Evolutionary conservation across 2,329 filamentous ascomycete species (phyloP).

Genomic region (Dothiorella sarmentorum): DNA sequence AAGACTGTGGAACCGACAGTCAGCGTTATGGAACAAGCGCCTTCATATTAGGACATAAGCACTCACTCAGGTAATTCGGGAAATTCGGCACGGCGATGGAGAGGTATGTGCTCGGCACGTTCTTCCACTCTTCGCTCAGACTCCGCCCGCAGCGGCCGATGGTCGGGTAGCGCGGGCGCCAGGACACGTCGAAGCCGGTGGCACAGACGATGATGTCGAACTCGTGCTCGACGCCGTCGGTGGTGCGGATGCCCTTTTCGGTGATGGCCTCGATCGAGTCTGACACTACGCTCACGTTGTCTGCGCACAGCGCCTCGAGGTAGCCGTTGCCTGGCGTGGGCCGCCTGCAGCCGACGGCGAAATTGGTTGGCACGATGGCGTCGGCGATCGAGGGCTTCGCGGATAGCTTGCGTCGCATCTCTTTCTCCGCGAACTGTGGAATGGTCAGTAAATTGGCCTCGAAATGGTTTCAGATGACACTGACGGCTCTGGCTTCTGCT

Average conservation of each 20-base stretch:
- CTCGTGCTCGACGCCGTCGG: conserved; percentile 30
- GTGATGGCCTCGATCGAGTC: conserved; percentile 28
- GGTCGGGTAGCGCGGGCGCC: conserved; percentile 18
- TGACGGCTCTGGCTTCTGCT: conserved; percentile 32
- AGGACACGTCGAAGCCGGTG: conserved; percentile 33
- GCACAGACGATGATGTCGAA: conserved; percentile 34
- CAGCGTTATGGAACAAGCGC: too few species aligned
- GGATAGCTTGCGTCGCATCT: conserved; percentile 43
- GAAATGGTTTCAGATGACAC: background rate
- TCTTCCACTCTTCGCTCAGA: background rate
- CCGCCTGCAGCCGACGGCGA: conserved; percentile 26
- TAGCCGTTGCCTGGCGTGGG: conserved; percentile 34
- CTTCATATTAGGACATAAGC: too few species aligned
- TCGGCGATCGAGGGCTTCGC: conserved; percentile 39
- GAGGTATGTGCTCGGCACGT: conserved; percentile 29
- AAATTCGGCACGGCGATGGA: background rate
- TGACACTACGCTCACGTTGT: conserved; percentile 26
- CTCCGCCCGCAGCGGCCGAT: background rate
- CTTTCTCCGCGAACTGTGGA: conserved; percentile 24
- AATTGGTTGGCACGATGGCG: conserved; percentile 46
- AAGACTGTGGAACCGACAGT: conserved; percentile 15
- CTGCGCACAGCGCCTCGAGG: conserved; percentile 31
- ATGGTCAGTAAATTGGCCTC: conserved; percentile 32
- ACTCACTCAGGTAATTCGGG: conserved; percentile 18
- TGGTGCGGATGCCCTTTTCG: conserved; percentile 29